phyloP scores from a whole-genome alignment of 2,329 filamentous ascomycete genomes.

The Sporothrix dimorphospora region DNA sequence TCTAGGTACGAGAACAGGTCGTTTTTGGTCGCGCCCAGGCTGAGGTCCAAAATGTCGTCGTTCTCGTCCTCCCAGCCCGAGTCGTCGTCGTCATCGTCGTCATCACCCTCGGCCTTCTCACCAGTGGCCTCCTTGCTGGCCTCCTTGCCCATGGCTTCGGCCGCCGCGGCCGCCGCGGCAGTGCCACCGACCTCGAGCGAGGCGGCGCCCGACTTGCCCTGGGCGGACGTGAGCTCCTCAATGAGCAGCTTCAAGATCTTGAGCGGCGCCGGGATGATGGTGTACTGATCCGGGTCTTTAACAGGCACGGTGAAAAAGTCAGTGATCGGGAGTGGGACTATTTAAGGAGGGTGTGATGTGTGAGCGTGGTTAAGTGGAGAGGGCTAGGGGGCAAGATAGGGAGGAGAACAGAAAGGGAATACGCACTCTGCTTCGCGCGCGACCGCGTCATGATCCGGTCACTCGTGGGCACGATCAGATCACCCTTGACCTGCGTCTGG shows the following conservation, averaged over 20 bases:
- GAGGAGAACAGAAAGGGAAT: neutral
- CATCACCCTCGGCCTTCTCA: neutral
- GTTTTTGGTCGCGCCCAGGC: conserved; percentile 65
- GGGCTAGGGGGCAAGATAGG: conserved; percentile 26
- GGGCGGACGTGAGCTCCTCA: conserved; percentile 83
- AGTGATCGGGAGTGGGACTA: conserved; percentile 31
- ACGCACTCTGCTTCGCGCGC: conserved; percentile 76
- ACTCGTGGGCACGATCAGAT: conserved; percentile 78
- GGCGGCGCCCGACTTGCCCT: conserved; percentile 58
- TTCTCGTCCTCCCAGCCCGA: conserved; percentile 92
- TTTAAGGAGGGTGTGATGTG: conserved; percentile 4
- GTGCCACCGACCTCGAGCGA: conserved; percentile 26
- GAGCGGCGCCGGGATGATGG: conserved; percentile 80
- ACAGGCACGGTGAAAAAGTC: conserved; percentile 37
- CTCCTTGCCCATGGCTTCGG: conserved; percentile 48
- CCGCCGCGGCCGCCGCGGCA: conserved; percentile 64
- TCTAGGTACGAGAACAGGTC: conserved; percentile 81
- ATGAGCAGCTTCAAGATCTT: conserved; percentile 97
- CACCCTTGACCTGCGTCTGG: conserved; percentile 85
- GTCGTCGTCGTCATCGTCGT: conserved; percentile 62
- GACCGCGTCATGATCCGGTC: conserved; percentile 93
- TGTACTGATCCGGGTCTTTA: conserved; percentile 84
- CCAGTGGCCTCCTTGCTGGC: neutral
- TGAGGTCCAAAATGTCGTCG: conserved; percentile 75
- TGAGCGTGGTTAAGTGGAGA: conserved; percentile 8